A percentile compares a stretch with the other conserved stretches of the same genome.
These are phyloP conservation scores for Coelastrella sp. DNA, from an alignment of 139 green algal genomes.

Conservation along the genomic window DNA sequence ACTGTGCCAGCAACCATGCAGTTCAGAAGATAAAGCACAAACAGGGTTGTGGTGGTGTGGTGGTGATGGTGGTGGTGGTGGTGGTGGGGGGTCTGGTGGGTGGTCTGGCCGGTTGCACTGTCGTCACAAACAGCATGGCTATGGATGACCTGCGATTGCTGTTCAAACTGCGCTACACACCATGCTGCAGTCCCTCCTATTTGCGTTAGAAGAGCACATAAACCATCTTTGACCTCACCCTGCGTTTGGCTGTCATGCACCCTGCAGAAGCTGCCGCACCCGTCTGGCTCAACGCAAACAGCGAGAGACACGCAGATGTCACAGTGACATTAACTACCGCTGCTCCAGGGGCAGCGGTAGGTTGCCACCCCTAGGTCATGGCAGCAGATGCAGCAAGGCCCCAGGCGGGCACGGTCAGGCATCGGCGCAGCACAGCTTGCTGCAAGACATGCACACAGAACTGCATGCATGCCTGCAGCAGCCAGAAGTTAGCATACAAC, in stretches of 20 bases:
- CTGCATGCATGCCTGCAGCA: background rate
- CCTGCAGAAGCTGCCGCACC: background rate
- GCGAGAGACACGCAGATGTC: background rate
- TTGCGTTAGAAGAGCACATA: background rate
- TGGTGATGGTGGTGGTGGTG: no score
- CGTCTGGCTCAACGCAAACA: slow-evolving; percentile 22
- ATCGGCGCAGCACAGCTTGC: background rate
- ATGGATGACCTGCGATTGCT: no score
- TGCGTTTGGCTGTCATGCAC: background rate
- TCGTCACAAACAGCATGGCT: no score
- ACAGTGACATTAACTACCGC: background rate
- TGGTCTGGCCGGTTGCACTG: no score
- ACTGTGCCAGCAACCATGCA: no score
- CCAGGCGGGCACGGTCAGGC: background rate
- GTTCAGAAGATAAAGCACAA: no score
- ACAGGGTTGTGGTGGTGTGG: no score
- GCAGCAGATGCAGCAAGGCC: background rate
- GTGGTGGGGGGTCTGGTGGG: no score
- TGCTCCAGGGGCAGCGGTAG: background rate
- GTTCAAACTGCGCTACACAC: background rate
- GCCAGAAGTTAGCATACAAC: background rate
- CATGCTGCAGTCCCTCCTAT: background rate
- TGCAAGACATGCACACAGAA: slow-evolving; percentile 1
- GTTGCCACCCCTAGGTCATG: background rate
- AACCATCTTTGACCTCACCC: background rate